phyloP scores from a whole-genome alignment of 495 filamentous ascomycete species.

The Melanomma pulvis-pyrius region DNA sequence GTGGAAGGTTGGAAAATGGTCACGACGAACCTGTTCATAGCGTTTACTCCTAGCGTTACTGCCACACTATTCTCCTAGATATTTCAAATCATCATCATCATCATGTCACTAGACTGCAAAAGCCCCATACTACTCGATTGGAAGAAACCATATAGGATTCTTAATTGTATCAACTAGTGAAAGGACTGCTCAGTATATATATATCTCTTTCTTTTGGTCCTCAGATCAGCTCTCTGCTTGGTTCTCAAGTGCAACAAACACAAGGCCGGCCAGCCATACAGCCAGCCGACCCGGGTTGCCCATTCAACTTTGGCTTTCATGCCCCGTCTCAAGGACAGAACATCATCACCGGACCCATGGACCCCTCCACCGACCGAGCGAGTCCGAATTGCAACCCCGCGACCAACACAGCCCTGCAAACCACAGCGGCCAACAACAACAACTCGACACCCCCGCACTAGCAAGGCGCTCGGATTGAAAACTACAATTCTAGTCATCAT shows the following conservation, averaged over 20 bases:
- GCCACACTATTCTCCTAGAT: slow-evolving; percentile 21
- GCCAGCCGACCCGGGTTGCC: neutral
- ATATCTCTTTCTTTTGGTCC: slow-evolving; percentile 11
- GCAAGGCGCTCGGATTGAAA: slow-evolving; percentile 33
- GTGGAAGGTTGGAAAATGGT: neutral
- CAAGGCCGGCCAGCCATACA: slow-evolving; percentile 3
- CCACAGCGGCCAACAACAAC: slow-evolving; percentile 5
- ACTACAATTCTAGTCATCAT: slow-evolving; percentile 24
- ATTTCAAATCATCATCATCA: slow-evolving; percentile 6
- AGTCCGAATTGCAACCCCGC: neutral
- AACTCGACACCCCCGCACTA: slow-evolving; percentile 12
- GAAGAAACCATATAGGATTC: too few species aligned
- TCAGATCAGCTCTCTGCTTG: slow-evolving; percentile 27
- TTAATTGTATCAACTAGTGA: neutral
- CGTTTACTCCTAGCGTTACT: slow-evolving; percentile 19
- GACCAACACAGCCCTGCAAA: neutral
- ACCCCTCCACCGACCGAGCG: neutral
- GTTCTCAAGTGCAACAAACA: slow-evolving; percentile 20
- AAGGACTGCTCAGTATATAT: neutral
- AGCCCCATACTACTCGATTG: neutral
- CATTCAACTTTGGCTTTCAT: slow-evolving; percentile 28
- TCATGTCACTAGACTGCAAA: neutral
- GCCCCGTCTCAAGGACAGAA: neutral
- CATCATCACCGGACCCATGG: slow-evolving; percentile 25
- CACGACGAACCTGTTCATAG: slow-evolving; percentile 17